Evolutionary conservation across 75 land plant genomes (phyloP).

Genomic region (Pinus albicaulis): DNA sequence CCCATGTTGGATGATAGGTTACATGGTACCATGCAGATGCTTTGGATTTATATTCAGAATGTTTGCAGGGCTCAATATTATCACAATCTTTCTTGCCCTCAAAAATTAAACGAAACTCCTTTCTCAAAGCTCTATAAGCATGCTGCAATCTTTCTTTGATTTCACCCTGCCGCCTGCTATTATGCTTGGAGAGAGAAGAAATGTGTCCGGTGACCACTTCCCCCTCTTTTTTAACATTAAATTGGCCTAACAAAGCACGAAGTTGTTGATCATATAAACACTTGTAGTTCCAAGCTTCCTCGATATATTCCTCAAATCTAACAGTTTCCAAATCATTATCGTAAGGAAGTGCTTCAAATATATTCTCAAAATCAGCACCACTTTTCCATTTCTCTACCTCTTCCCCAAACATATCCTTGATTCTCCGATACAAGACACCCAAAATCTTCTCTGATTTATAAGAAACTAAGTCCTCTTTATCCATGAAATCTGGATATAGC

Average conservation of each 20-base stretch:
- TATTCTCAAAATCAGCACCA: not conserved
- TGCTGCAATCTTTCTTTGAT: constrained; percentile 65
- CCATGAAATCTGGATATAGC: constrained; percentile 92
- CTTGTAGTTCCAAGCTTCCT: constrained; percentile 68
- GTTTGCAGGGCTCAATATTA: constrained; percentile 30
- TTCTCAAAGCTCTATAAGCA: constrained; percentile 54
- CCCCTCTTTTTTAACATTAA: constrained; percentile 66
- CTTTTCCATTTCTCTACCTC: constrained; percentile 14
- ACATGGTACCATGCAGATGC: constrained; percentile 99
- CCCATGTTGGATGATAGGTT: constrained; percentile 69
- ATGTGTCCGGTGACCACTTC: constrained; percentile 79
- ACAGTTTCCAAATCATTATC: constrained; percentile 61
- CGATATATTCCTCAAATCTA: constrained; percentile 56
- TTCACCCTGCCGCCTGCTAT: constrained; percentile 63
- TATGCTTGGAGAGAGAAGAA: constrained; percentile 63
- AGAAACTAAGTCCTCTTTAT: constrained; percentile 50
- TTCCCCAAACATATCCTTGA: constrained; percentile 35
- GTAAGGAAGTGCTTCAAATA: constrained; percentile 30
- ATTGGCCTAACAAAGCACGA: constrained; percentile 58
- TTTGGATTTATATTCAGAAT: constrained; percentile 41
- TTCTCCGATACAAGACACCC: constrained; percentile 63
- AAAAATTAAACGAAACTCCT: constrained; percentile 61
- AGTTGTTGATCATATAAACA: constrained; percentile 65
- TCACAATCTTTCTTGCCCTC: constrained; percentile 27
- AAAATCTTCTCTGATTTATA: constrained; percentile 72